Evolutionary conservation across 2,329 filamentous ascomycete species (phyloP), one percentile per base, ranked within the genome.

Genomic region (Aureobasidium sp.): DNA sequence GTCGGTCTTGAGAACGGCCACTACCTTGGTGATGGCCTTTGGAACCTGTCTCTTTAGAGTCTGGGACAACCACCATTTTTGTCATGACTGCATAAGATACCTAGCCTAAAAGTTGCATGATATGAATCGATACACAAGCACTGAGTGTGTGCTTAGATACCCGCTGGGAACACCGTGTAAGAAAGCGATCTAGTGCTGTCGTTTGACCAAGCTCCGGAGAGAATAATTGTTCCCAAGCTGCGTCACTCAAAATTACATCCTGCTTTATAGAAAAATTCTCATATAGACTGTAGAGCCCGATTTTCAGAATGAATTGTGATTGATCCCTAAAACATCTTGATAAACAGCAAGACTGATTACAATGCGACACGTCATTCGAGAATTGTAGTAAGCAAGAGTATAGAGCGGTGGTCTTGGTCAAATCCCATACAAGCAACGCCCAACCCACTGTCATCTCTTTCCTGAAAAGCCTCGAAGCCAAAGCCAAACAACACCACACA

Each of bases 1-100:
- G 89, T 92, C 6, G 94, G 92, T 17, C 90, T 97, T 68, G 93
- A 97, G 79, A 88, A 91, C 64, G 90, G 90, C 36, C 94, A 99
- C 82, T 97, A 88, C 78, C 74, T 97, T 60, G 94, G 94, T 0
- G 94, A 99, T 79, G 94, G 93, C 20, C 78, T 99, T 68, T 99
- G 94, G 94, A 89, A 82, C 69, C 73, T 96, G 73, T 76, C 77
- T 65, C 73, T 84, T 69, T 58, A 39, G 8, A 53, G 27, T 5
- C 9, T 27, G 25, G 14, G 29, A n/a, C 9, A 9, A 17, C 20
- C 17, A 20, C 11, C 29, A 39, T 36, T 25, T 34, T 58, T 7
- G 41, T 48, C 20, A 37, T 15, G 55, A 47, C 22, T 45, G 55
- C 31, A 42, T 29, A 47, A 58, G 37, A 58, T 45, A 58, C 31